Base-by-base conservation (phyloP, 163 green algal genomes). In the Chlorella variabilis region DNA sequence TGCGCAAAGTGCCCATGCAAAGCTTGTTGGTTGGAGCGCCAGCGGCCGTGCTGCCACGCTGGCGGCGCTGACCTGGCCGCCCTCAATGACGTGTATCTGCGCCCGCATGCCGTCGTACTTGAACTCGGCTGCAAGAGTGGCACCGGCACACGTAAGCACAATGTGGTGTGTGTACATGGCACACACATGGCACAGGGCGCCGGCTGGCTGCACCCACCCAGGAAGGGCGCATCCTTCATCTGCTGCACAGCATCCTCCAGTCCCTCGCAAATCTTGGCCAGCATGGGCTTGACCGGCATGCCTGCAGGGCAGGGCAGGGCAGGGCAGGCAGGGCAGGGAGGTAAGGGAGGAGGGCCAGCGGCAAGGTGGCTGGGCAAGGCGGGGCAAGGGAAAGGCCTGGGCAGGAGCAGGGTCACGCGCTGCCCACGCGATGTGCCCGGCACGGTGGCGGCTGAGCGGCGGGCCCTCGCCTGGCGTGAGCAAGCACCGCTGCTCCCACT, bases 261-360 rank as follows among this genome's bases (percentile, higher is more conserved):
- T 31, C 93, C 93, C 48, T 85, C 79, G 25, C 77, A 90, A 49
- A 93, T 93, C 23, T 91, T 92, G 27, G 94, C 94, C 31, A 97
- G 89, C 94, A 97, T 97, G 21, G 93, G 94, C 87, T 97, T 96
- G 41, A 96, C 82, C 17, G 93, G 94, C 80, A 97, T 89, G 8
- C 93, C 93, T 87, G 68, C 54, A 56, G 6, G 11, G 49, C 39
- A 39, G 15, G 21, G 18, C 23, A 36, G 5, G 23, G 20, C 3
- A 38, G 65, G 65, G 36, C 20, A 36, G 18, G n/a, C n/a, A 73
- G 65, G 15, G 29, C 17, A 17, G 8, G 20, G 34, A 27, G 39
- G 6, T 25, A 6, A 2, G 5, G 41, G 31, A 58, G 33, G 29
- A 31, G 18, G 66, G 7, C 56, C 31, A 25, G 29, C 23, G 9